Percentiles rank a stretch among this genome's conserved stretches.
These are phyloP conservation scores for Astragalus membranaceus DNA, from an alignment of 306 rosid species.

Conservation along the genomic window DNA sequence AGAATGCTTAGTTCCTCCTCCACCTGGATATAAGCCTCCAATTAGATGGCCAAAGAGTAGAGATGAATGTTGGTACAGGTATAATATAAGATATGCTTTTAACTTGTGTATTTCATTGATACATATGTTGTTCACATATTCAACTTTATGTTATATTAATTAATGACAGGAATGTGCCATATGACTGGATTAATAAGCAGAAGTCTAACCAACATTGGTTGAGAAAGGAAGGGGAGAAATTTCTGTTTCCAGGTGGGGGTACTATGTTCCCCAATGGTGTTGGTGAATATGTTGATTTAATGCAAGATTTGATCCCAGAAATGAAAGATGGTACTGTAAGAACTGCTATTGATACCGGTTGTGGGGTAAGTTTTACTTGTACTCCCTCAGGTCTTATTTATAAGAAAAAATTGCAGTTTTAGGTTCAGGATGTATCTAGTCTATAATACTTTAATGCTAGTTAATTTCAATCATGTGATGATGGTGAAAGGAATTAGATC, in stretches of 20 bases:
- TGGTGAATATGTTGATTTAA: slow-evolving; percentile 77
- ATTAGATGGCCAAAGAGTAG: slow-evolving; percentile 96
- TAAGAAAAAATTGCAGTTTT: too few species aligned
- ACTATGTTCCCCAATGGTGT: slow-evolving; percentile 98
- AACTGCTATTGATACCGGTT: slow-evolving; percentile 97
- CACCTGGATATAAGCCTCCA: slow-evolving; percentile 86
- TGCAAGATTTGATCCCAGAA: slow-evolving; percentile 92
- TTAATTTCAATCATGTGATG: neutral
- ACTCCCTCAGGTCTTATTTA: too few species aligned
- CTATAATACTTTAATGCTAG: neutral
- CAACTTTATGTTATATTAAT: neutral
- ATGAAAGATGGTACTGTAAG: slow-evolving; percentile 87
- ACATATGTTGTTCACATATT: neutral
- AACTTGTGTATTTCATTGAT: too few species aligned
- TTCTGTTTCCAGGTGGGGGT: slow-evolving; percentile 99
- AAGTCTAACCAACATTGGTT: slow-evolving; percentile 97
- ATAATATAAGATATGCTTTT: slow-evolving; percentile 4
- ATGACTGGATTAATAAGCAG: slow-evolving; percentile 92
- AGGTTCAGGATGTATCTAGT: too few species aligned
- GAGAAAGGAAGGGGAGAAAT: slow-evolving; percentile 92
- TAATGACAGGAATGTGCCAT: slow-evolving; percentile 87
- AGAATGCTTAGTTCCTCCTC: slow-evolving; percentile 92
- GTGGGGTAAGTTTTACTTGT: slow-evolving; percentile 75
- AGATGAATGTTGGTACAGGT: slow-evolving; percentile 98
- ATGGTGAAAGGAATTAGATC: neutral